Evolutionary conservation across 1,284 basidiomycete genomes (phyloP), one percentile per base, ranked within the genome.

Genomic region (Trichosporon sp.): DNA sequence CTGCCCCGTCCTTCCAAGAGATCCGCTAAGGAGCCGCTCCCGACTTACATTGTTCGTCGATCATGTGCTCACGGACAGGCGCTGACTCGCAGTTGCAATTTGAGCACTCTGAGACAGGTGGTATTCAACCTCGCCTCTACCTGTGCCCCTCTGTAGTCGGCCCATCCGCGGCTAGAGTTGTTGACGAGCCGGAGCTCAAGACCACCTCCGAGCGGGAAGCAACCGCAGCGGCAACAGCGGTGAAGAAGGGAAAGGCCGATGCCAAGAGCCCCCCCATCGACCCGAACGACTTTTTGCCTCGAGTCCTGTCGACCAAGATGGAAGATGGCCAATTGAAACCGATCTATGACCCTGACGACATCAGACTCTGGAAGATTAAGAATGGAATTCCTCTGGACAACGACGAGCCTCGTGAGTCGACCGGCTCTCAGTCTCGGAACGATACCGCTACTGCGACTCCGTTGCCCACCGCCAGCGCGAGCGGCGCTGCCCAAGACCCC

Each of bases 291-390:
- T 61, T 34, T 37, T 40, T 21, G 36, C 67, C 64, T 2, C 61
- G 61, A 0, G 40, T 68, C 2, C 40, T 68, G 8, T 64, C 61
- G 3, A 65, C 67, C 23, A 68, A 64, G 34, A 61, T 65, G 34
- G 67, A 71, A 40, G 60, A 68, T 27, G 72, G 74, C 5, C 59
- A 69, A n/a, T 56, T 72, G 54, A 73, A 63, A 31, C 66, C 69
- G 2, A 56, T 70, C 9, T 75, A 74, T 54, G 72, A 73, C 57
- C 58, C 66, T 0, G 61, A 69, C 0, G 66, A 73, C 25, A 65
- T 75, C 33, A 66, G 66, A 61, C 40, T 49, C 27, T 75, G 70
- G 60, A 65, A 64, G 13, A 58, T 66, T 52, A 65, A 67, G 37
- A 59, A 67, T 14, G 64, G 66, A 6, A 59, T 73, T 13, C 25